These are phyloP conservation scores for Podaxis carcinomalis DNA, from an alignment of 768 basidiomycete species.

Conservation along the genomic window DNA sequence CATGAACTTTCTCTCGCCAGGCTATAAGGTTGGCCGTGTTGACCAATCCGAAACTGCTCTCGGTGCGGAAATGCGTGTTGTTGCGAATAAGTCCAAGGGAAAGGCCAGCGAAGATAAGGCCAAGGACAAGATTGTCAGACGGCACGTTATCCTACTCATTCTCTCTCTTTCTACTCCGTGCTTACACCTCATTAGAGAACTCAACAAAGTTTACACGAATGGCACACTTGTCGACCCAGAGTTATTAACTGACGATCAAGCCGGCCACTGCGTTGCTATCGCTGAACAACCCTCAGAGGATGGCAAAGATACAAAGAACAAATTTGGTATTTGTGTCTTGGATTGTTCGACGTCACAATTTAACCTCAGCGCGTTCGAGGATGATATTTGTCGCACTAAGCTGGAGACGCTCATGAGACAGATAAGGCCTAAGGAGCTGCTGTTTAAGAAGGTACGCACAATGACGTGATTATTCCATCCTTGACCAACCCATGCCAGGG, in stretches of 20 bases:
- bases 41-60: conserved; percentile 97
- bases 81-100: conserved; percentile 58
- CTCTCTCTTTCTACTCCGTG: neutral
- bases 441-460: conserved; percentile 73
- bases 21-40: conserved; percentile 93
- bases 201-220: conserved; percentile 94
- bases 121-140: conserved; percentile 85
- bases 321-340: conserved; percentile 86
- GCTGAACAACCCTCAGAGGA: conserved; percentile 55
- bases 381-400: conserved; percentile 89
- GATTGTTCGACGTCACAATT: conserved; percentile 97
- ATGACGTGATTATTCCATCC: neutral
- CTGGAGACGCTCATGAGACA: conserved; percentile 93
- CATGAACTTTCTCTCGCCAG: conserved; percentile 28
- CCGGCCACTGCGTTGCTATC: conserved; percentile 91
- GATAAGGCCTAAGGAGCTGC: conserved; percentile 84
- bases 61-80: conserved; percentile 92
- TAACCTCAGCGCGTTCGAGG: conserved; percentile 83
- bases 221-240: conserved; percentile 92
- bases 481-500: conserved; percentile 48
- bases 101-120: conserved; percentile 57
- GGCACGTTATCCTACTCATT: conserved; percentile 34
- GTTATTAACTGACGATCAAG: conserved; percentile 87
- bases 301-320: conserved; percentile 36
- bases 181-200: conserved; percentile 48